Evolutionary conservation across 2,329 filamentous ascomycete species (phyloP).

Genomic region (Harringtonia lauricola): DNA sequence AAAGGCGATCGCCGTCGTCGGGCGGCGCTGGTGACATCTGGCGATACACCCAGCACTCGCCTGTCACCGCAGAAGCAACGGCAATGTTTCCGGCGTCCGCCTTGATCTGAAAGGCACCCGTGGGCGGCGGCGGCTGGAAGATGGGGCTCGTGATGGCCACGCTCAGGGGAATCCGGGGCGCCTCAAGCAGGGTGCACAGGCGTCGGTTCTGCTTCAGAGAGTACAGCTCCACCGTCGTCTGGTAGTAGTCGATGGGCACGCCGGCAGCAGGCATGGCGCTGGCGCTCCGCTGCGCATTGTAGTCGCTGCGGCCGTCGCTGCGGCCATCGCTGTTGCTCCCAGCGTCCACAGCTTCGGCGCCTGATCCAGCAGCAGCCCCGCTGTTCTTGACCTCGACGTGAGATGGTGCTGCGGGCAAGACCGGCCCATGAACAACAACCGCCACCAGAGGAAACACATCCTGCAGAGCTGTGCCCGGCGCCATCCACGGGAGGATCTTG

Average conservation of each 20-base stretch:
- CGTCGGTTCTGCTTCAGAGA: conserved; percentile 66
- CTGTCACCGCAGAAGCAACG: conserved; percentile 70
- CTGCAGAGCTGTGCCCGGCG: conserved; percentile 35
- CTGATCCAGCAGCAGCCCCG: background rate
- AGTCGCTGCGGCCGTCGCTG: background rate
- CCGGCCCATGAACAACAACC: conserved; percentile 69
- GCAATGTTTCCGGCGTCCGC: conserved; percentile 62
- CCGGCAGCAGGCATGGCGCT: background rate
- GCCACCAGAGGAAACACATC: conserved; percentile 63
- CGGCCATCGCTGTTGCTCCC: background rate
- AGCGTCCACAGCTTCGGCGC: background rate
- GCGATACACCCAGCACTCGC: conserved; percentile 73
- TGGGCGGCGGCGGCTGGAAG: conserved; percentile 57
- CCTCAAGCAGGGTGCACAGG: conserved; percentile 63
- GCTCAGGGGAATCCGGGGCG: conserved; percentile 49
- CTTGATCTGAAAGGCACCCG: conserved; percentile 62
- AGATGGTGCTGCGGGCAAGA: conserved; percentile 30
- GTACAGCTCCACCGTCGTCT: conserved; percentile 83
- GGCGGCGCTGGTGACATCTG: conserved; percentile 29
- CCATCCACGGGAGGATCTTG: conserved; percentile 66
- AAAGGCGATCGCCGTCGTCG: conserved; percentile 31
- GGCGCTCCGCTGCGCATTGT: conserved; percentile 13
- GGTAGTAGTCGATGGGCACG: conserved; percentile 49
- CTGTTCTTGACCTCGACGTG: background rate
- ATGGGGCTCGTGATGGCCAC: conserved; percentile 49